Evolutionary conservation across 2,329 filamentous ascomycete genomes (phyloP).

Genomic region (Sporothrix mexicana): DNA sequence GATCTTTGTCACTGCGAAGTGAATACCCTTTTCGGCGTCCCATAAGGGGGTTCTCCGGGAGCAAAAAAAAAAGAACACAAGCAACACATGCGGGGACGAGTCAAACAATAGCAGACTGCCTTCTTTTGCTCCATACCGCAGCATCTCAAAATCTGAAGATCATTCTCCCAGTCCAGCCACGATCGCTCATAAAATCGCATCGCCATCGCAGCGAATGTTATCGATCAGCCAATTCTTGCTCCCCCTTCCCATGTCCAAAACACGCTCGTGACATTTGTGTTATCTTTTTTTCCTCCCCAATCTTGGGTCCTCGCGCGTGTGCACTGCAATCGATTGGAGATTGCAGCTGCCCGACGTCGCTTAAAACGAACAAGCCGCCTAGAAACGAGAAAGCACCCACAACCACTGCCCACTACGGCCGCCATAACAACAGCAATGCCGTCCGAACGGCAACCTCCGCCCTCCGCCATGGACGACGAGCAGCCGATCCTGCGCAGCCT

Average conservation of each 20-base stretch:
- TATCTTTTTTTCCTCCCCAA: neutral
- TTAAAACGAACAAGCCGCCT: neutral
- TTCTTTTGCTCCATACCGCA: no score
- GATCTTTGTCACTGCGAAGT: conserved; percentile 10
- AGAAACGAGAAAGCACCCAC: neutral
- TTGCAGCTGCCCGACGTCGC: neutral
- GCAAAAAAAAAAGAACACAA: conserved; percentile 1
- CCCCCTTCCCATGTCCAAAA: conserved; percentile 19
- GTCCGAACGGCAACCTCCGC: neutral
- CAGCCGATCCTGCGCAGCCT: conserved; percentile 37
- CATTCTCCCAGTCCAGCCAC: no score
- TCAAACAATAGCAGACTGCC: neutral
- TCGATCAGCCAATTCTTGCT: neutral
- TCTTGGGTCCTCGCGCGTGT: neutral
- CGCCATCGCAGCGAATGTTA: neutral
- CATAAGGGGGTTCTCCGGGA: conserved; percentile 11
- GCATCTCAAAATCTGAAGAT: neutral
- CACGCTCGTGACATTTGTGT: conserved; percentile 6
- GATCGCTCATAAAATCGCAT: neutral
- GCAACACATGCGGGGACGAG: neutral
- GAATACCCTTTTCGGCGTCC: conserved; percentile 4
- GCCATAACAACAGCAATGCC: neutral
- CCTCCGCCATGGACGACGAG: conserved; percentile 32
- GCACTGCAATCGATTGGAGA: conserved; percentile 17
- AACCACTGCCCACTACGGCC: neutral